phyloP scores from a whole-genome alignment of 768 basidiomycete species.

The Exidia glandulosa region DNA sequence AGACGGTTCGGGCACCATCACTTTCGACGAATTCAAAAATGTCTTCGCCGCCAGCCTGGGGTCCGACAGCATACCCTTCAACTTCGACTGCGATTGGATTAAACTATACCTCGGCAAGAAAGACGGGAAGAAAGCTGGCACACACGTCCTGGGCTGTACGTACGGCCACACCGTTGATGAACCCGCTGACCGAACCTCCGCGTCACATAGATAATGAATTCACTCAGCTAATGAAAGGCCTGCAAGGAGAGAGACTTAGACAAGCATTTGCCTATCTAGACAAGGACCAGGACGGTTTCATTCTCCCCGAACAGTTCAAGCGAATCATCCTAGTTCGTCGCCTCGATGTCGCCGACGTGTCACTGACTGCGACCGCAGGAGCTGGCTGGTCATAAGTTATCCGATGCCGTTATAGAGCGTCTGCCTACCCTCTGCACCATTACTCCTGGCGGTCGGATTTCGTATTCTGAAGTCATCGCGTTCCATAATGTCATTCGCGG shows the following conservation, averaged over 20 bases:
- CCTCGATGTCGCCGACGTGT: neutral
- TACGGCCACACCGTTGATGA: conserved; percentile 7
- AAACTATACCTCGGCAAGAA: conserved; percentile 91
- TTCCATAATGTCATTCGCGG: conserved; percentile 95
- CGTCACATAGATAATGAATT: conserved; percentile 96
- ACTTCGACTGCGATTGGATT: conserved; percentile 96
- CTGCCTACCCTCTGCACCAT: conserved; percentile 87
- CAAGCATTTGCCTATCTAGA: conserved; percentile 94
- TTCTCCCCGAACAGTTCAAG: conserved; percentile 88
- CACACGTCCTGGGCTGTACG: conserved; percentile 86
- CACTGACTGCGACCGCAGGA: conserved; percentile 39
- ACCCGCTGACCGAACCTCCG: conserved; percentile 7
- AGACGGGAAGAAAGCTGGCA: conserved; percentile 85
- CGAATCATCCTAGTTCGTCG: conserved; percentile 76
- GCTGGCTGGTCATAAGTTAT: conserved; percentile 94
- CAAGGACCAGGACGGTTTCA: conserved; percentile 84
- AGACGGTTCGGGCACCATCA: conserved; percentile 85
- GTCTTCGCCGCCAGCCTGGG: conserved; percentile 71
- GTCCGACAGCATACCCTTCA: conserved; percentile 78
- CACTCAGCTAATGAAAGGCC: conserved; percentile 96
- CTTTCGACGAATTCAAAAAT: conserved; percentile 89
- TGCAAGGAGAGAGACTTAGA: conserved; percentile 93
- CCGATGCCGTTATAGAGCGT: conserved; percentile 83
- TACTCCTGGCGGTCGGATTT: conserved; percentile 80
- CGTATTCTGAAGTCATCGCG: conserved; percentile 92